Base-by-base conservation (phyloP, 2,329 filamentous ascomycete species). In the Neonectria magnoliae region DNA sequence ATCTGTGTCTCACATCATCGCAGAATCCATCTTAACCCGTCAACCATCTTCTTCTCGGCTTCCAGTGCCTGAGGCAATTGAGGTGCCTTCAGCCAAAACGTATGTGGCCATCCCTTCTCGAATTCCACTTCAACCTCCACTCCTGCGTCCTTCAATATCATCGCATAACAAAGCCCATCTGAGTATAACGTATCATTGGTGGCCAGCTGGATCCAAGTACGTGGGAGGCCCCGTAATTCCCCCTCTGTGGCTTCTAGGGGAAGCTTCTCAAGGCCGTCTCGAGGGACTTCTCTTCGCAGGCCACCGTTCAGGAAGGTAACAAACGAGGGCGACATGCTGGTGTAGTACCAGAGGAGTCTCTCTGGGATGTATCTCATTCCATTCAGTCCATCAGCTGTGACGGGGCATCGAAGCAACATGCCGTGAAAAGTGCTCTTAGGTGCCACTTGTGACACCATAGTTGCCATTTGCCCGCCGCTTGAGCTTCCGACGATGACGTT, bases 161-260 rank as follows among this genome's bases (percentile, higher is more conserved):
- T 80, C 4, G 80, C 83, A 69, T 85, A 85, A 66, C 83, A 86
- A 9, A 83, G 66, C 10, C 84, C 84, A 71, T 86, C 84, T 20
- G 81, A 83, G 72, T 85, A 85, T 64, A 85, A 78, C 44, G 81
- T 79, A 66, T 87, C 84, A 57, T 86, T 86, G 9, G 81, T 83
- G 62, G 80, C 81, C 5, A 85, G 73, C 75, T 86, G 84, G 16
- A 86, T 78, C 79, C 81, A 86, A 48, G 81, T 82, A 61, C 77
- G 75, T 60, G 81, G 80, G 66, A 81, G 71, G 2, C 62, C 74
- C 5, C 68, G 58, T 45, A 85, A 52, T 13, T 76, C 70, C 16
- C 74, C 68, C 7, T 50, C 22, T 0, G 60, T 55, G 1, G 73
- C 75, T 69, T 84, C 84, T 5, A 85, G 69, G 9, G 83, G 83